These are phyloP conservation scores for Trichoderma reesei DNA, from an alignment of 495 filamentous ascomycete genomes.

Conservation along the genomic window DNA sequence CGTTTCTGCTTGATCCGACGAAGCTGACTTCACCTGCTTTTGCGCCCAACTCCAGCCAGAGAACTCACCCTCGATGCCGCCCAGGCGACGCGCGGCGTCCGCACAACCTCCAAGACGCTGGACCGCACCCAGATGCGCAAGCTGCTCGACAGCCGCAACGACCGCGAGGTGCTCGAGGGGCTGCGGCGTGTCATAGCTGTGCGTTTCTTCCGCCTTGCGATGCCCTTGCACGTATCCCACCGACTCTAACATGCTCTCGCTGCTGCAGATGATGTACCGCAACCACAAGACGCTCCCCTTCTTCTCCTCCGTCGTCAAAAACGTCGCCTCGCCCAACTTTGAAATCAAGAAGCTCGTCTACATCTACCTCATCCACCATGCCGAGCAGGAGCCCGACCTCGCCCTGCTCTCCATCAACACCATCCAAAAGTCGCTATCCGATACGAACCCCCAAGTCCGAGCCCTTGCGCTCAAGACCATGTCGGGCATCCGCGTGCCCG, in stretches of 20 bases:
- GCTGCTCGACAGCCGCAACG: conserved; percentile 86
- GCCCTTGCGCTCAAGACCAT: conserved; percentile 88
- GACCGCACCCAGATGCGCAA: conserved; percentile 72
- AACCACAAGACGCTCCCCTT: conserved; percentile 71
- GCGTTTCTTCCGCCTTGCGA: conserved; percentile 23
- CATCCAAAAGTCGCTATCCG: conserved; percentile 92
- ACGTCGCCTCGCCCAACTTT: conserved; percentile 80
- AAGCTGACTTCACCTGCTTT: conserved; percentile 10
- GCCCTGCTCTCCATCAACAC: conserved; percentile 95
- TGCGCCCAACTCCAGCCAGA: conserved; percentile 49
- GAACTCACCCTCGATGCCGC: conserved; percentile 96
- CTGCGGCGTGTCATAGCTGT: conserved; percentile 84
- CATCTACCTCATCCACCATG: conserved; percentile 92
- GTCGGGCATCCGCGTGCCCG: conserved; percentile 90
- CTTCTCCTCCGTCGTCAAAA: conserved; percentile 94
- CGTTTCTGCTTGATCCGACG: neutral
- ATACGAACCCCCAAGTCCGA: conserved; percentile 79
- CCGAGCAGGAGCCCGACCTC: conserved; percentile 88
- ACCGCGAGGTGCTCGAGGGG: conserved; percentile 86
- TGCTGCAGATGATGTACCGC: conserved; percentile 78
- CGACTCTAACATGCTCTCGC: conserved; percentile 10
- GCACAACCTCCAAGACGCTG: conserved; percentile 39
- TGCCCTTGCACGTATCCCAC: conserved; percentile 14
- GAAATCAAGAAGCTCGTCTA: conserved; percentile 97
- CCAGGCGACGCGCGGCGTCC: conserved; percentile 55